Evolutionary conservation across 352 stramenopile genomes (phyloP).

Genomic region (Lagenidium giganteum): DNA sequence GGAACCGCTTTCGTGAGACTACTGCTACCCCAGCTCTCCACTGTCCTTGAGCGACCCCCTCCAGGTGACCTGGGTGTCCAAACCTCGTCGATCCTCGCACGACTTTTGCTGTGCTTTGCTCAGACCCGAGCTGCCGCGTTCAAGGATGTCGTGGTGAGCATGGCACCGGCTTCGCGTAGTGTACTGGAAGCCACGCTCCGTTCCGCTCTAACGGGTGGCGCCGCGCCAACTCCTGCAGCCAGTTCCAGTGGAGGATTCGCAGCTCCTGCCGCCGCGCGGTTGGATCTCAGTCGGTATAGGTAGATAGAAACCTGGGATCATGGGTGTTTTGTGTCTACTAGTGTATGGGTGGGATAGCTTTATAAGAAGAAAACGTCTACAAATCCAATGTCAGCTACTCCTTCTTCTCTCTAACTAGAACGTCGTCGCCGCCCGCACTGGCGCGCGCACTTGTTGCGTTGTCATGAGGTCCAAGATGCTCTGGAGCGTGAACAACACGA

Average conservation of each 20-base stretch:
- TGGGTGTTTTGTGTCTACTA: too few relatives aligned
- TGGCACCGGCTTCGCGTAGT: slow-evolving; percentile 9
- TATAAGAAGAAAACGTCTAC: neutral
- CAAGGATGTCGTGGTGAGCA: slow-evolving; percentile 17
- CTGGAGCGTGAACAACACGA: neutral
- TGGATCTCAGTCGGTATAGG: slow-evolving; percentile 23
- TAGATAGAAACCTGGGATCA: neutral
- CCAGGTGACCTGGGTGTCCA: neutral
- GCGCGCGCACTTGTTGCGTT: neutral
- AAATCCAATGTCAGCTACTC: neutral
- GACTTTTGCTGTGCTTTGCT: slow-evolving; percentile 16
- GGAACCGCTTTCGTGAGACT: slow-evolving; percentile 48
- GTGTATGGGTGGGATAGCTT: too few relatives aligned
- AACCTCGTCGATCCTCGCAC: neutral
- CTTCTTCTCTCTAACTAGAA: slow-evolving; percentile 1
- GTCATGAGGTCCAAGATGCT: neutral
- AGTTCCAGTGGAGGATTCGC: neutral
- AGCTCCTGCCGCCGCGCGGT: slow-evolving; percentile 1
- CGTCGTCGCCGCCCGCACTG: neutral
- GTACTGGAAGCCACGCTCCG: slow-evolving; percentile 17
- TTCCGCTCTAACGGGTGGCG: slow-evolving; percentile 3
- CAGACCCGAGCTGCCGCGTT: slow-evolving; percentile 14
- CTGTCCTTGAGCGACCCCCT: neutral
- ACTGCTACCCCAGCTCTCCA: slow-evolving; percentile 46
- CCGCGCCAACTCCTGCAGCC: neutral